Percentiles rank a stretch among this genome's conserved stretches.
Evolutionary conservation across 345 rosid genomes (phyloP).

Genomic region (Triadica sebifera): DNA sequence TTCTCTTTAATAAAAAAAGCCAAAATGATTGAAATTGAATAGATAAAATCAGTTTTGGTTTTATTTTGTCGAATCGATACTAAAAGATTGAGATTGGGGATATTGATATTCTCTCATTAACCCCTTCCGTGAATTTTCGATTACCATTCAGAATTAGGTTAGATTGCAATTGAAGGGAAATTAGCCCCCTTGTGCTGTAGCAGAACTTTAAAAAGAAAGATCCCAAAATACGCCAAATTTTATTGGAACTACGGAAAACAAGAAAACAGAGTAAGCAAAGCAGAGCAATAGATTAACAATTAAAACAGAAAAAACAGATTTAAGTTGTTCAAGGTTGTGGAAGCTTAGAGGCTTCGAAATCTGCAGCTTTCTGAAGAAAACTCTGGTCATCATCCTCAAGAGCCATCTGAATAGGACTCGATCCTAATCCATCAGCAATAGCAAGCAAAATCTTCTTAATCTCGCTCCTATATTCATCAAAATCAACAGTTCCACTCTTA

Average conservation of each 20-base stretch:
- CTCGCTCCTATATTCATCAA: slow-evolving; percentile 59
- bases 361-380: slow-evolving; percentile 64
- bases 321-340: neutral
- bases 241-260: neutral
- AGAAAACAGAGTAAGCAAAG: neutral
- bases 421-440: slow-evolving; percentile 69
- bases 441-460: slow-evolving; percentile 70
- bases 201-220: neutral
- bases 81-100: no score
- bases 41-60: no score
- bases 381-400: slow-evolving; percentile 51
- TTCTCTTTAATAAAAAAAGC: no score
- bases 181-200: no score
- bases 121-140: no score
- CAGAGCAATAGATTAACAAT: neutral
- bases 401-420: slow-evolving; percentile 65
- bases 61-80: no score
- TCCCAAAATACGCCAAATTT: neutral
- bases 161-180: no score
- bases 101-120: no score
- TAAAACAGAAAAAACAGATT: neutral
- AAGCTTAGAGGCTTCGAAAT: slow-evolving; percentile 53
- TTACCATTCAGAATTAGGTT: no score
- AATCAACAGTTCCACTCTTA: slow-evolving; percentile 48
- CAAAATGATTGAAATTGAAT: no score